Evolutionary conservation across 768 basidiomycete genomes (phyloP).

Genomic region (Boletus rubroflammeus): DNA sequence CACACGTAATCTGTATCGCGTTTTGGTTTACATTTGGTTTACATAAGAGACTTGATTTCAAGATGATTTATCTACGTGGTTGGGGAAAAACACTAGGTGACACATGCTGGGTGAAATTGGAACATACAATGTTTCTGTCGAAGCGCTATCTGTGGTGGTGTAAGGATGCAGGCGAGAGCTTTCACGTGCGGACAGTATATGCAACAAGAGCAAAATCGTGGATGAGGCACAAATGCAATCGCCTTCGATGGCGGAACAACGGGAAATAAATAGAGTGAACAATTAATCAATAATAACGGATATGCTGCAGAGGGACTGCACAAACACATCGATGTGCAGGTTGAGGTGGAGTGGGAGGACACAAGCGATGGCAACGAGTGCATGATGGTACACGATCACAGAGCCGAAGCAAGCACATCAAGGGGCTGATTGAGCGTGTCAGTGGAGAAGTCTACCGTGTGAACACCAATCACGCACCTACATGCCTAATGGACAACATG

Average conservation of each 20-base stretch:
- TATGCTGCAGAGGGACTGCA: slow-evolving; percentile 24
- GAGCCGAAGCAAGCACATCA: slow-evolving; percentile 12
- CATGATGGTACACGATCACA: slow-evolving; percentile 19
- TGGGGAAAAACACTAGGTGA: slow-evolving; percentile 6
- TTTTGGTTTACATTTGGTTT: no score
- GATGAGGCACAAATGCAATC: slow-evolving; percentile 7
- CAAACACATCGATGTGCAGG: slow-evolving; percentile 8
- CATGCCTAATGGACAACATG: slow-evolving; percentile 51
- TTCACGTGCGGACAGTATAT: slow-evolving; percentile 12
- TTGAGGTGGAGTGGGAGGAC: slow-evolving; percentile 6
- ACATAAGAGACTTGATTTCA: slow-evolving; percentile 1
- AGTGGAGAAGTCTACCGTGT: slow-evolving; percentile 1
- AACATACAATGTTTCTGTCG: slow-evolving; percentile 22
- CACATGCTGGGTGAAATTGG: slow-evolving; percentile 14
- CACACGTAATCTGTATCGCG: background rate
- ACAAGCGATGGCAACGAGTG: slow-evolving; percentile 10
- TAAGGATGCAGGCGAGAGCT: slow-evolving; percentile 12
- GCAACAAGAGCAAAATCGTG: slow-evolving; percentile 13
- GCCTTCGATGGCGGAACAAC: slow-evolving; percentile 2
- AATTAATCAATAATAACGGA: slow-evolving; percentile 38
- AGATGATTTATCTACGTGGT: slow-evolving; percentile 20
- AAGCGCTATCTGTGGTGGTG: slow-evolving; percentile 13
- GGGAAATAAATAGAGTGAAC: slow-evolving; percentile 24
- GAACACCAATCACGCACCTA: slow-evolving; percentile 18
- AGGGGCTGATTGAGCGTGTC: slow-evolving; percentile 13